Evolutionary conservation across 257 asterid genomes (phyloP), one percentile per base, ranked within the genome.

Genomic region (Mitragyna speciosa): DNA sequence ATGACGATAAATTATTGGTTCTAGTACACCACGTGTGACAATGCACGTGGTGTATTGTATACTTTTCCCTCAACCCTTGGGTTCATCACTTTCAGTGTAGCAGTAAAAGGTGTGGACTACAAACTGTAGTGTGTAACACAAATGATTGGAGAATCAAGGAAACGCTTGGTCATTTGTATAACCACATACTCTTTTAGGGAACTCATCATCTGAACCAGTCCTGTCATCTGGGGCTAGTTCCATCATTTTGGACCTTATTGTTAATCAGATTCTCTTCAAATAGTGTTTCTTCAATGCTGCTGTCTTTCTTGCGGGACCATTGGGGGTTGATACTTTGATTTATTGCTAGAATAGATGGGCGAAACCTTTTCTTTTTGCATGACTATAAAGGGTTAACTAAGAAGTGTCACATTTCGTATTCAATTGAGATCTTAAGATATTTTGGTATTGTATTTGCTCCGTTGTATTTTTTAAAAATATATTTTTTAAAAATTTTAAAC

Each of bases 151-250:
- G 82, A 76, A n/a, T 61, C 69, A 54, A 74, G 75, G 77, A 72
- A 80, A 88, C 88, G 86, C 93, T 89, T 89, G 93, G 83, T 86
- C 80, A 43, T 52, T 52, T 64, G 67, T 15, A 63, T 12, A 52
- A 76, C 91, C 93, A 87, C 90, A 85, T n/a, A 81, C 30, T 7
- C 65, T 31, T 66, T 12, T 66, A 1, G 72, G 31, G 26, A 31
- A 31, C 26, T 16, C 15, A 51, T 31, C 7, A 36, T 16, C 28
- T 48, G 26, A 0, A 31, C 1, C 0, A 49, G 26, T 14, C 63
- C 43, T 30, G 51, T 49, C 45, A 28, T 51, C 24, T 41, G 14
- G 64, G 10, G 63, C 10, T 1, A 12, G 3, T 64, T 64, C 41
- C 17, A 26, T 63, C 26, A 30, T 8, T 26, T 36, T 45, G 75